Evolutionary conservation across 2,329 filamentous ascomycete genomes (phyloP), one percentile per base, ranked within the genome.

Genomic region (Aureobasidium sp.): DNA sequence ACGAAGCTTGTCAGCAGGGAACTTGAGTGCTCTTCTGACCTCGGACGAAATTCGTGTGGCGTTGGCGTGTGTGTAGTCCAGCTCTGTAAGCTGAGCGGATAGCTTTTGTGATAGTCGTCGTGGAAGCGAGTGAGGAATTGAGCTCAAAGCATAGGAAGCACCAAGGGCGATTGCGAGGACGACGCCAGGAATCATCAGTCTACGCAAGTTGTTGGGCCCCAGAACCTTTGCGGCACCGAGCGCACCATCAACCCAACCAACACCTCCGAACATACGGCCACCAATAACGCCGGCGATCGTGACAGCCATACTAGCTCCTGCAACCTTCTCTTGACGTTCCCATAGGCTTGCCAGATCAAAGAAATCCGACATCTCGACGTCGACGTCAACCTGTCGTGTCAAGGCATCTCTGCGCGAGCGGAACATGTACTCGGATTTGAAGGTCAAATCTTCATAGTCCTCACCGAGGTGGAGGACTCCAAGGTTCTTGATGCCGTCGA

Each of bases 341-440:
- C 96, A 82, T 6, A 97, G 77, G 12, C 86, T 89, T 20, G 86
- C 82, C 74, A 91, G 81, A 74, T 99, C 94, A 69, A 99, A 90
- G 79, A 99, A 97, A 77, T 99, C 94, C 83, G 83, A 89, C 0
- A 96, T 69, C 71, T 99, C 92, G 4, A 94, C 89, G 60, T 94
- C 86, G 22, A 96, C 86, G 64, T 97, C 86, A 17, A 97, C 87
- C 71, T 96, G 87, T 66, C 91, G 86, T 6, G 90, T 91, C 44
- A 96, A 78, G 1, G 86, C 84, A 73, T 99, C 90, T 64, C 87
- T 84, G 70, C 88, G 88, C 65, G 90, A 86, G 64, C 86, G 87
- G 80, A 97, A 99, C 94, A 99, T 97, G 71, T 92, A 85, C 68
- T 97, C 91, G 1, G 91, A 86, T 34, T 89, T 86, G 85, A 99